Conservation (phyloP, 345 rosid species). For the Anacardium occidentale region DNA sequence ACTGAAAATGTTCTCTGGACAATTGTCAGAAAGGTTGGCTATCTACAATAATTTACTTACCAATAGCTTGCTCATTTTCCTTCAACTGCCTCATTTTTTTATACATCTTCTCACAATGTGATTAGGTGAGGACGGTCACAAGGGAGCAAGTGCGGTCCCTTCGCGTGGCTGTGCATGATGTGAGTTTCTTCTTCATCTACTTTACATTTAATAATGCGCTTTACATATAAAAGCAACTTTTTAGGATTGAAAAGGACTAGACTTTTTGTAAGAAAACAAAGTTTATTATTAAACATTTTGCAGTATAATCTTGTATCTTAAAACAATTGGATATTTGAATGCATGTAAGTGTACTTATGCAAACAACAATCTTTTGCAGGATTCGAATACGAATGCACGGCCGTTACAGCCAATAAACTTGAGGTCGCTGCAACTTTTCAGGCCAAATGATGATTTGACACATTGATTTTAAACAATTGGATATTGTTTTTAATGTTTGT, state of each 20-base stretch:
- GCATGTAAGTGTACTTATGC: too few species aligned
- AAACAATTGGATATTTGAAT: neutral
- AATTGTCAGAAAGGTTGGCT: constrained; percentile 46
- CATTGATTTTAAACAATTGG: too few species aligned
- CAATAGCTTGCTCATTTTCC: neutral
- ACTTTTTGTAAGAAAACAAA: too few species aligned
- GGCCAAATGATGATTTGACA: constrained; percentile 31
- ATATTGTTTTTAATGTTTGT: too few species aligned
- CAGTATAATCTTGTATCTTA: neutral
- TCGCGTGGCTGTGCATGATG: constrained; percentile 81
- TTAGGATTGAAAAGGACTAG: too few species aligned
- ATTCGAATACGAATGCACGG: constrained; percentile 59
- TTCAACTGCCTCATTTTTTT: neutral
- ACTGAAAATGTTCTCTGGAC: too few species aligned
- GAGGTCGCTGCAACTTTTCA: constrained; percentile 44
- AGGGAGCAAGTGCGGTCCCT: constrained; percentile 58
- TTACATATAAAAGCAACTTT: too few species aligned
- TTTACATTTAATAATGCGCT: too few species aligned
- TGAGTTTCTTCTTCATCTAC: constrained; percentile 30
- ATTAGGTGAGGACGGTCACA: constrained; percentile 60
- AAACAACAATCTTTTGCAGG: constrained; percentile 34
- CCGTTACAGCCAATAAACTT: constrained; percentile 50
- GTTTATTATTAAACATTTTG: too few species aligned
- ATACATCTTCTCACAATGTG: neutral
- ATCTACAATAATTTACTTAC: neutral